These are phyloP conservation scores for Besnoitia besnoiti DNA, from an alignment of 169 alveolate genomes.

Conservation along the genomic window DNA sequence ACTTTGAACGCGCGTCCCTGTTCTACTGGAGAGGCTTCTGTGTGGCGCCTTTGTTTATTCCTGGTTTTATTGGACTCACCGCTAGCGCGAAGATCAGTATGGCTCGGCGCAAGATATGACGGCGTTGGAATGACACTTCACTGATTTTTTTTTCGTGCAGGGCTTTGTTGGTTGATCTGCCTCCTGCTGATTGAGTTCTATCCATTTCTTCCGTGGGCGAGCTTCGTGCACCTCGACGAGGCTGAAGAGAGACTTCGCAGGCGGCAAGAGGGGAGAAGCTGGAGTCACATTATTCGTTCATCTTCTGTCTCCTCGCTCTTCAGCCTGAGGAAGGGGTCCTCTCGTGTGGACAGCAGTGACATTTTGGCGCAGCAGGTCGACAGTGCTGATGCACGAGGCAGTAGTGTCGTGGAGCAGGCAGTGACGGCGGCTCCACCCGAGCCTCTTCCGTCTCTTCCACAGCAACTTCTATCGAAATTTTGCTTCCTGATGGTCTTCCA, in stretches of 20 bases:
- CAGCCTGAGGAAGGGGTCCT: not conserved
- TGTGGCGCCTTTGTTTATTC: not conserved
- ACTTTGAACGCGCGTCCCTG: not conserved
- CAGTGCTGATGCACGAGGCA: not conserved
- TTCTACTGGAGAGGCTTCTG: not conserved
- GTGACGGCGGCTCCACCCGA: not conserved
- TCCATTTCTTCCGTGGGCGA: conserved; percentile 67
- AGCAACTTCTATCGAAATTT: conserved; percentile 55
- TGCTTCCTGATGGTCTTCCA: conserved; percentile 55
- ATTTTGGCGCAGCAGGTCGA: not conserved
- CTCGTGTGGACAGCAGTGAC: not conserved
- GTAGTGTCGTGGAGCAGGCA: not conserved
- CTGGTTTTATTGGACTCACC: not conserved
- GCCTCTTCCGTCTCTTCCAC: not conserved
- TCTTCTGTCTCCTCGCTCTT: not conserved
- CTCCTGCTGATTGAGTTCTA: conserved; percentile 45
- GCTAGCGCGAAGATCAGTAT: not conserved
- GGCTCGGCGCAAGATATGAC: not conserved
- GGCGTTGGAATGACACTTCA: not conserved
- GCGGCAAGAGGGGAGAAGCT: conserved; percentile 12
- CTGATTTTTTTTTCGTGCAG: not conserved
- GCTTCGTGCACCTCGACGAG: conserved; percentile 56
- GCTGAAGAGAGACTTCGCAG: not conserved
- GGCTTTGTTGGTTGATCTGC: conserved; percentile 49
- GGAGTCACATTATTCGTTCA: not conserved